These are phyloP conservation scores for Tricholoma terreum DNA, from an alignment of 768 basidiomycete genomes.

Conservation along the genomic window DNA sequence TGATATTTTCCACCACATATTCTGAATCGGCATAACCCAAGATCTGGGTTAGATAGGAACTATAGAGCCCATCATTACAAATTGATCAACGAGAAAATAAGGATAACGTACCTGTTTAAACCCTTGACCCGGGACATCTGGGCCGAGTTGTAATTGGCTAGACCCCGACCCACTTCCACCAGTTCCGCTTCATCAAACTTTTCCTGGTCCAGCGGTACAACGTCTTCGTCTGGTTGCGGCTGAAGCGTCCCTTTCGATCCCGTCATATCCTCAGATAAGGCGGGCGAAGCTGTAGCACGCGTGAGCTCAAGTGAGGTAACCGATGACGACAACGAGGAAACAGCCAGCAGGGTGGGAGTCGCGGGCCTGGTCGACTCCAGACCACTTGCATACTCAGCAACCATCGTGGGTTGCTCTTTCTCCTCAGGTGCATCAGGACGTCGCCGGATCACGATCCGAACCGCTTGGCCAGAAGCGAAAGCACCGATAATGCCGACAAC, in stretches of 20 bases:
- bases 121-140: slow-evolving; percentile 90
- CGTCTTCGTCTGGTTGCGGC: slow-evolving; percentile 30
- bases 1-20: slow-evolving; percentile 95
- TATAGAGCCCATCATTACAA: slow-evolving; percentile 31
- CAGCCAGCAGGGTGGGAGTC: slow-evolving; percentile 49
- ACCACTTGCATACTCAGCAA: slow-evolving; percentile 33
- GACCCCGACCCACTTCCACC: slow-evolving; percentile 88
- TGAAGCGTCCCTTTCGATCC: slow-evolving; percentile 13
- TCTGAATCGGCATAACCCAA: slow-evolving; percentile 96
- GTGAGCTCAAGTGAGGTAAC: slow-evolving; percentile 45
- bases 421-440: slow-evolving; percentile 24
- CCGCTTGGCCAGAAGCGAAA: slow-evolving; percentile 94
- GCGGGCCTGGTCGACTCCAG: slow-evolving; percentile 49
- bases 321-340: slow-evolving; percentile 41
- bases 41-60: slow-evolving; percentile 74
- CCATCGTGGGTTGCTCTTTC: slow-evolving; percentile 24
- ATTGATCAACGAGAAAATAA: not conserved
- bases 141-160: slow-evolving; percentile 93
- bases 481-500: slow-evolving; percentile 83
- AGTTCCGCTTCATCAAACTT: slow-evolving; percentile 58
- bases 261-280: slow-evolving; percentile 27
- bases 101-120: slow-evolving; percentile 72
- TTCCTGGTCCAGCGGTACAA: slow-evolving; percentile 22
- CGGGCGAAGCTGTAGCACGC: slow-evolving; percentile 36
- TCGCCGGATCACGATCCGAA: slow-evolving; percentile 67